These are phyloP conservation scores for Podospora sp. DNA, from an alignment of 495 filamentous ascomycete species.

Conservation along the genomic window DNA sequence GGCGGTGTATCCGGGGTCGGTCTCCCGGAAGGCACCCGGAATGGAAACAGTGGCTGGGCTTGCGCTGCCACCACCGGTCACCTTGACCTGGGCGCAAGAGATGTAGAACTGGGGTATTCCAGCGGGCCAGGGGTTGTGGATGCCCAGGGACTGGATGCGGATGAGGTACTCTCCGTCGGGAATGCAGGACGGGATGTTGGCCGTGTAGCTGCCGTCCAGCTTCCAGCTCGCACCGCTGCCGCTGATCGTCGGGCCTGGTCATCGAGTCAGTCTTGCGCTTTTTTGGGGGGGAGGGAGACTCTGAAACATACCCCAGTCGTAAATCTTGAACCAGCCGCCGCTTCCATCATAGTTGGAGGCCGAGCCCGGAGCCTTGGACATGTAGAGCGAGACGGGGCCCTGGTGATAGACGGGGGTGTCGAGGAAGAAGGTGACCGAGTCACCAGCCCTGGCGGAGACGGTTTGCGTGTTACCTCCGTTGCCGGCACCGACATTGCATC, in stretches of 20 bases:
- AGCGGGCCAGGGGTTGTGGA: constrained; percentile 59
- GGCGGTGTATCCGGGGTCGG: not conserved
- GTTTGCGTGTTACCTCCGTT: constrained; percentile 49
- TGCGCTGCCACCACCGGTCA: constrained; percentile 55
- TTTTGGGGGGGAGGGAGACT: no score
- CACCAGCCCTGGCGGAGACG: constrained; percentile 52
- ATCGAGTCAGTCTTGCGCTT: no score
- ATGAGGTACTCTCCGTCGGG: constrained; percentile 64
- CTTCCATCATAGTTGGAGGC: constrained; percentile 51
- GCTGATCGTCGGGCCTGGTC: constrained; percentile 37
- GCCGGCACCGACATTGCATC: constrained; percentile 60
- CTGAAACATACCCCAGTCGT: constrained; percentile 40
- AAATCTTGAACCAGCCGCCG: constrained; percentile 60
- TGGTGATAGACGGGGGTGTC: constrained; percentile 63
- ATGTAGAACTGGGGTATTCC: constrained; percentile 59
- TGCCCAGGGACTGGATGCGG: constrained; percentile 62
- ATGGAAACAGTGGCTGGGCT: constrained; percentile 32
- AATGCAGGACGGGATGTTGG: constrained; percentile 57
- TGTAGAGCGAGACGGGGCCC: constrained; percentile 57
- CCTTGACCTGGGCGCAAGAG: constrained; percentile 61
- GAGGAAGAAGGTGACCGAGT: constrained; percentile 51
- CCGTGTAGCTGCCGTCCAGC: constrained; percentile 50
- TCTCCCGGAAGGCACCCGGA: not conserved
- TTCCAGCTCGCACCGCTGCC: constrained; percentile 42
- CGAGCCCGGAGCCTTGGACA: constrained; percentile 55